A percentile compares a stretch with the other conserved stretches of the same genome.
Evolutionary conservation across 352 stramenopile species (phyloP).

Genomic region (Phytophthora melonis): DNA sequence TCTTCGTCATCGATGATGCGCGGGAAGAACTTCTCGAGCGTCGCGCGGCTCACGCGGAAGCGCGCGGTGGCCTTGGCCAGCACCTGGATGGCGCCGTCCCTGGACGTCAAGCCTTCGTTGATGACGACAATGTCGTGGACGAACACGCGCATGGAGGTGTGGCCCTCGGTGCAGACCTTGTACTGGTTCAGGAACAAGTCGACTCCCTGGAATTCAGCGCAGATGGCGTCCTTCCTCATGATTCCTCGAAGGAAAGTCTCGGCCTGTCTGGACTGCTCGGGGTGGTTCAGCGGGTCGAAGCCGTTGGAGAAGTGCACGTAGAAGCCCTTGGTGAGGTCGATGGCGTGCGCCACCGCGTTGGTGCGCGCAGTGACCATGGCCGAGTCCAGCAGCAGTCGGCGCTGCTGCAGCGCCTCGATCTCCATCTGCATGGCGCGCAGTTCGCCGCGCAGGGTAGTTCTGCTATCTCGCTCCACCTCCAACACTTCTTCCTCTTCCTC

Average conservation of each 20-base stretch:
- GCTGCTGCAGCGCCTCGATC: constrained; percentile 46
- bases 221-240: constrained; percentile 57
- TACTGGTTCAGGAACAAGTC: constrained; percentile 64
- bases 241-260: constrained; percentile 50
- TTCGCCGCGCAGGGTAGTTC: constrained; percentile 19
- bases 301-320: constrained; percentile 58
- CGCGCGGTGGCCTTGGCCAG: constrained; percentile 46
- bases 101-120: constrained; percentile 32
- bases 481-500: neutral
- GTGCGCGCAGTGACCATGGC: constrained; percentile 37
- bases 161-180: constrained; percentile 39
- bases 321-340: constrained; percentile 47
- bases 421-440: constrained; percentile 42
- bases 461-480: neutral
- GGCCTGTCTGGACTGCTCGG: constrained; percentile 26
- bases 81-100: constrained; percentile 42
- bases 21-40: constrained; percentile 60
- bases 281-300: constrained; percentile 36
- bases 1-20: constrained; percentile 61
- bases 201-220: constrained; percentile 65
- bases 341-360: constrained; percentile 46
- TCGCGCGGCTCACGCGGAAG: constrained; percentile 58
- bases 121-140: constrained; percentile 39
- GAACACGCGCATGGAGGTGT: constrained; percentile 43
- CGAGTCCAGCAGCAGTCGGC: constrained; percentile 49